phyloP scores from a whole-genome alignment of 345 rosid genomes.

The Gossypium mustelinum region DNA sequence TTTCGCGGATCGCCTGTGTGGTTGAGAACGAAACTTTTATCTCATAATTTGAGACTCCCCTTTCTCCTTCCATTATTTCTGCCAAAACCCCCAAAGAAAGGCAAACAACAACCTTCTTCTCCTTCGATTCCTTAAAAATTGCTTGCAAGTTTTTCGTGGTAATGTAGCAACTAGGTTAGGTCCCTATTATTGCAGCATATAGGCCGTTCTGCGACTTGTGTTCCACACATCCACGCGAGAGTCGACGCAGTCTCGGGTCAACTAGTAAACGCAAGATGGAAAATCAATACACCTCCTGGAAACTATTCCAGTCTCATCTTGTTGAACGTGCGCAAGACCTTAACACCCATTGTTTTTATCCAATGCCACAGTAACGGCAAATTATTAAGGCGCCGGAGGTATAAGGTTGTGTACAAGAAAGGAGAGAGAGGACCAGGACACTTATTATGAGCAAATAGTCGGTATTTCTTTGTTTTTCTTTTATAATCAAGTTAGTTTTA shows the following conservation, averaged over 20 bases:
- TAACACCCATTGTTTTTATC: conserved; percentile 5
- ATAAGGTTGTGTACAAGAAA: not conserved
- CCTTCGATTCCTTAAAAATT: not conserved
- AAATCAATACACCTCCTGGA: conserved; percentile 1
- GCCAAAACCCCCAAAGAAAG: not conserved
- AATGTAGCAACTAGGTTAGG: not conserved
- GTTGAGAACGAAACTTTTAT: conserved; percentile 58
- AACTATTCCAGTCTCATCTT: conserved; percentile 19
- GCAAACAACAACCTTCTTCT: not conserved
- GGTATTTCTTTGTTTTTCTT: too few species aligned
- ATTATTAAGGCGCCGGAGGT: too few species aligned
- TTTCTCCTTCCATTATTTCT: conserved; percentile 56
- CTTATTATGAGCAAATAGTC: too few species aligned
- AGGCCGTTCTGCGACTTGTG: not conserved
- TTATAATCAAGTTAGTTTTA: too few species aligned
- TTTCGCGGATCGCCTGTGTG: conserved; percentile 54
- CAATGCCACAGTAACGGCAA: not conserved
- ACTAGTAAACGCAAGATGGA: conserved; percentile 21
- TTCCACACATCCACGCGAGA: conserved; percentile 1
- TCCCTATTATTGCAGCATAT: not conserved
- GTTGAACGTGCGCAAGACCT: conserved; percentile 10
- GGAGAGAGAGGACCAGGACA: too few species aligned
- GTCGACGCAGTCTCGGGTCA: conserved; percentile 22
- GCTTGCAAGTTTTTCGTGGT: not conserved
- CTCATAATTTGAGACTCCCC: conserved; percentile 50